Evolutionary conservation across 2,329 filamentous ascomycete genomes (phyloP), one percentile per base, ranked within the genome.

Genomic region (Fusarium globosum): DNA sequence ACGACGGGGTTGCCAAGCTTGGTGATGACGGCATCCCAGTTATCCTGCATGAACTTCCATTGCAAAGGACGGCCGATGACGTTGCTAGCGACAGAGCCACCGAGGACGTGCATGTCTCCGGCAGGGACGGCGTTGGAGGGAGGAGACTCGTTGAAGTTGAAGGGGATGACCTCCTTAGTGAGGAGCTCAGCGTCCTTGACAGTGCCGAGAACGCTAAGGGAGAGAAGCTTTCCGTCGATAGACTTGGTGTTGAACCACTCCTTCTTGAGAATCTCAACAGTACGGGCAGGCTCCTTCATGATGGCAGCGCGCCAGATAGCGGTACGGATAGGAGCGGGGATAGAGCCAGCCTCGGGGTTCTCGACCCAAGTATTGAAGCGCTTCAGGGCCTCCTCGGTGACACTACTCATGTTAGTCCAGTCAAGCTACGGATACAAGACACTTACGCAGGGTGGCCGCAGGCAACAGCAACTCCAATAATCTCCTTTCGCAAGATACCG

Each of bases 161-260:
- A 98, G 88, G 83, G 92, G 77, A 86, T 93, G 79, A 88, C 91
- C 87, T 79, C 92, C 83, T 83, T 83, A 64, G 88, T 85, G 49
- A 97, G 90, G 36, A 98, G 85, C 15, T 90, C 88, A 16, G 83
- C 80, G 62, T 94, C 90, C 76, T 92, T 91, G 26, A 93, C 91
- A 43, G 91, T 90, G 39, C 95, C 94, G 49, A 99, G 88, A 8
- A 93, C 90, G 42, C 89, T 86, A 7, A 98, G 88, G 74, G 91
- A 93, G 73, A 97, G 93, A 76, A 97, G 95, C 83, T 95, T 97
- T 77, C 95, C 95, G 78, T 98, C 96, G 42, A 98, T 91, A 13
- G 95, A 94, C 59, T 92, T 92, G 18, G 94, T 96, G 57, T 87
- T 91, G 72, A 90, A 88, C 88, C 94, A 98, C 81, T 98, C 95